These are phyloP conservation scores for Luvunga scandens DNA, from an alignment of 345 rosid species.

Conservation along the genomic window DNA sequence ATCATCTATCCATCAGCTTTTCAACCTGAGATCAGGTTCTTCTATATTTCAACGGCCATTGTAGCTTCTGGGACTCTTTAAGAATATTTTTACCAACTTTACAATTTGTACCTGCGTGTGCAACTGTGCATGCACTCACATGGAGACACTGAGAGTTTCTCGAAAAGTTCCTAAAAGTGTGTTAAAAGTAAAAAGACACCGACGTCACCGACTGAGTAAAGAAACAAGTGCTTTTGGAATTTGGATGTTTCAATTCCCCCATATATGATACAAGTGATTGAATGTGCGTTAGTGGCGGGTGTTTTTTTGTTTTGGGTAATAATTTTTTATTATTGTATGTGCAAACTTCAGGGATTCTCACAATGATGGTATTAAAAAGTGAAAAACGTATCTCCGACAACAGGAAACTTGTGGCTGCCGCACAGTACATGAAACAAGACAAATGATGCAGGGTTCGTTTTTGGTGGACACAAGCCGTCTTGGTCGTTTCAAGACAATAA, in stretches of 20 bases:
- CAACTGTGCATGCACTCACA: background rate
- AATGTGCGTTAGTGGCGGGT: too few relatives aligned
- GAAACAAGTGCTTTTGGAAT: background rate
- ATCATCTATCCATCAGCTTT: background rate
- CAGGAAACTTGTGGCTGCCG: too few relatives aligned
- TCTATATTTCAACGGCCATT: background rate
- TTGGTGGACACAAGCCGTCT: background rate
- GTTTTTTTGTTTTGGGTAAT: too few relatives aligned
- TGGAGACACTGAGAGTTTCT: background rate
- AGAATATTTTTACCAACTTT: slow-evolving; percentile 1
- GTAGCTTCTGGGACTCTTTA: background rate
- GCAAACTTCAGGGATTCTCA: too few relatives aligned
- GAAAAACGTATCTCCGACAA: too few relatives aligned
- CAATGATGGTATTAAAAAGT: too few relatives aligned
- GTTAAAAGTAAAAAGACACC: background rate
- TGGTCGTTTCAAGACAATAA: background rate
- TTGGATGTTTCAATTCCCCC: background rate
- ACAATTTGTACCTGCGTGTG: background rate
- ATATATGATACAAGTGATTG: too few relatives aligned
- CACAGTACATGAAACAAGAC: background rate
- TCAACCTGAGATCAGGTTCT: slow-evolving; percentile 27
- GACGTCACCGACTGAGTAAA: slow-evolving; percentile 12
- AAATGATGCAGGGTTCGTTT: background rate
- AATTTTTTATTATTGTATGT: too few relatives aligned
- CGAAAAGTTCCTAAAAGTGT: background rate